phyloP scores from a whole-genome alignment of 169 alveolate genomes.

The Cryptosporidium baileyi region DNA sequence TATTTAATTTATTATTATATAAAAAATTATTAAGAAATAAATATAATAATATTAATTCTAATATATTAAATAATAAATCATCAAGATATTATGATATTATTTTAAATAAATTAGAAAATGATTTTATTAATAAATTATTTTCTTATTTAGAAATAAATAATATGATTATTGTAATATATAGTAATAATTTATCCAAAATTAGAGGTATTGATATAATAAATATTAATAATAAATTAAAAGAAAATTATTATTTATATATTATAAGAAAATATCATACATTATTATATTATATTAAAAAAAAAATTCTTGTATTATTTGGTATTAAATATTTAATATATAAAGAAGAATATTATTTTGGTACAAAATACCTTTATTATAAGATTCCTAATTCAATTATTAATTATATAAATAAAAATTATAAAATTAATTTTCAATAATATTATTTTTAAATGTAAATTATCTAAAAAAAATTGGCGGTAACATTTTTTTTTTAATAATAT shows the following conservation, averaged over 20 bases:
- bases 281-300: slow-evolving; percentile 1
- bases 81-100: no score
- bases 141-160: background rate
- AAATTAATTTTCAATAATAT: no score
- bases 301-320: slow-evolving; percentile 6
- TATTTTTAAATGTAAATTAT: no score
- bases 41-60: background rate
- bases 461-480: no score
- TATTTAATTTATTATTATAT: background rate
- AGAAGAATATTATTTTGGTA: slow-evolving; percentile 27
- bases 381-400: background rate
- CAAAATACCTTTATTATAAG: slow-evolving; percentile 8
- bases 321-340: background rate
- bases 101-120: background rate
- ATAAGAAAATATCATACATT: background rate
- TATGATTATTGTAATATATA: slow-evolving; percentile 23
- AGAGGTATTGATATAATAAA: slow-evolving; percentile 21
- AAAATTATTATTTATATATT: background rate
- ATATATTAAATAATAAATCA: background rate
- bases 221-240: background rate
- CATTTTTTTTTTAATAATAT: no score
- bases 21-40: background rate
- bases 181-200: background rate
- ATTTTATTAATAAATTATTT: background rate
- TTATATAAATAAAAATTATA: background rate